Evolutionary conservation across 805 yeast genomes (phyloP).

Genomic region (Saccharomycopsis selenospora): DNA sequence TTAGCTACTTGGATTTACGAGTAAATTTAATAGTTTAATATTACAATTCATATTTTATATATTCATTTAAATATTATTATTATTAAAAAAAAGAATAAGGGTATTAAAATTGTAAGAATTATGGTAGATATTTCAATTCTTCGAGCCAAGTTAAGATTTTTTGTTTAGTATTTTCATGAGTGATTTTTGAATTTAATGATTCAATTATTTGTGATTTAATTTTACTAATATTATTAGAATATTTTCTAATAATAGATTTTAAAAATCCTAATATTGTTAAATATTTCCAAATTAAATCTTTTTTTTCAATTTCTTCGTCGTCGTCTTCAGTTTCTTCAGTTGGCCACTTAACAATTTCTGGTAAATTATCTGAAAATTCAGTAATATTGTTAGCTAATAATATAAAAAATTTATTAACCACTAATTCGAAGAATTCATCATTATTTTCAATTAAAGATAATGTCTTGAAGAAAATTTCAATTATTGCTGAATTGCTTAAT

Average conservation of each 20-base stretch:
- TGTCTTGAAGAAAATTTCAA: conserved; percentile 8
- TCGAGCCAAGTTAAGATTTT: conserved; percentile 30
- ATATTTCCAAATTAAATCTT: conserved; percentile 38
- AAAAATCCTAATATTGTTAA: conserved; percentile 31
- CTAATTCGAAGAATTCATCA: conserved; percentile 8
- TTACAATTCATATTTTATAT: too few species aligned
- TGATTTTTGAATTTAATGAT: conserved; percentile 29
- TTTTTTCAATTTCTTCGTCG: conserved; percentile 27
- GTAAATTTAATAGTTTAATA: conserved; percentile 37
- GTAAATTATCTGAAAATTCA: conserved; percentile 28
- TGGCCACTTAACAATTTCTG: conserved; percentile 20
- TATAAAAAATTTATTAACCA: conserved; percentile 6
- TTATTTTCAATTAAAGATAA: not conserved
- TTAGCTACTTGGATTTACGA: conserved; percentile 90
- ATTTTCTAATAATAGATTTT: conserved; percentile 36
- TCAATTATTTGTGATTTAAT: conserved; percentile 29
- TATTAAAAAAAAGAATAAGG: too few species aligned
- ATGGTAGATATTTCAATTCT: conserved; percentile 26
- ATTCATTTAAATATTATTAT: too few species aligned
- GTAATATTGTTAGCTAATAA: conserved; percentile 22
- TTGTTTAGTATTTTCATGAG: conserved; percentile 29
- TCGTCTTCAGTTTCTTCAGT: not conserved
- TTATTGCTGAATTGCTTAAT: conserved; percentile 24
- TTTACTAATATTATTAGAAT: conserved; percentile 36
- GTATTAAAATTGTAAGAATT: too few species aligned